Evolutionary conservation across 148 eudicot genomes (phyloP), one percentile per base, ranked within the genome.

Genomic region (Rhododendron griersonianum): DNA sequence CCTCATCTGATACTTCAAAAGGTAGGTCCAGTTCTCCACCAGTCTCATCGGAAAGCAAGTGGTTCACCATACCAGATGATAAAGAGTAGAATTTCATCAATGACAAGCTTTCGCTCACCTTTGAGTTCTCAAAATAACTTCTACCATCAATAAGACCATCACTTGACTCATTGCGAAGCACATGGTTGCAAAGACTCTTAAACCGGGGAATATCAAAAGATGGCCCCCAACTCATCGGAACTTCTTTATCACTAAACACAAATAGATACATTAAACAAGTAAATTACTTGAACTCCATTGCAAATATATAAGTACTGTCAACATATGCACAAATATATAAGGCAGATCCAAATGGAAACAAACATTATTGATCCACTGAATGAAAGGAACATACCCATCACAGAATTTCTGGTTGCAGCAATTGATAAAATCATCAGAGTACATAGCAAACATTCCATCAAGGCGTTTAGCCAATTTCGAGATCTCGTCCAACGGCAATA

Each of bases 1-100:
- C 93, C 63, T 93, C 88, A 77, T 94, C 96, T 2, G 94, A 92
- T 57, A 95, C 93, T 84, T 95, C 94, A 83, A 95, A 93, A 0
- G 96, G 98, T 16, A 95, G 90, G 86, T 93, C 94, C 78, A 93
- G 48, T 39, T 90, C 91, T 85, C 74, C 86, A 71, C 94, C 95
- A 65, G 87, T 91, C 10, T 59, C 47, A 41, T 88, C 93, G 16
- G 94, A 91, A 41, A 95, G 93, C 90, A 95, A 89, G 88, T 91
- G 94, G 33, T 87, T 90, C 44, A 93, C 94, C 59, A 83, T 75
- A 47, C 91, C 92, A 33, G 88, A 84, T 55, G 98, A 92, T 30
- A 95, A 86, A 4, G 95, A 89, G 90, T 95, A 95, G 81, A 95
- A 95, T 74, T 95, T 95, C 96, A 93, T 93, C 74, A 93, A 83